Evolutionary conservation across 75 land plant species (phyloP).

Genomic region (Ceratopteris richardii): DNA sequence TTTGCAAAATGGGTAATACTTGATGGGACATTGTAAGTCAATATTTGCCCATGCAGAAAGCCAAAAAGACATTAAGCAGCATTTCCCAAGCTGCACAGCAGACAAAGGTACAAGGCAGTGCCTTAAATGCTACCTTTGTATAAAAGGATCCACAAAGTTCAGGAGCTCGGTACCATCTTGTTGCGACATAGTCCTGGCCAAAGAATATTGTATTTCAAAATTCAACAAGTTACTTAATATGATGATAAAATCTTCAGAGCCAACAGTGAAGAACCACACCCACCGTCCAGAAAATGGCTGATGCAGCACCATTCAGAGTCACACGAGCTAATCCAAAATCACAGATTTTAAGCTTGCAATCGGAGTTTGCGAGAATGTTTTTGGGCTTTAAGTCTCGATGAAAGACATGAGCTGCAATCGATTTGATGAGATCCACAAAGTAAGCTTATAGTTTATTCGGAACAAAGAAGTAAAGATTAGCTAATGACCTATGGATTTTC

Average conservation of each 20-base stretch:
- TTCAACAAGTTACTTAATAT: neutral
- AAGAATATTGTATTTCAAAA: neutral
- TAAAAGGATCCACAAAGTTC: constrained; percentile 41
- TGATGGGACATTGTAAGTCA: too few relatives aligned
- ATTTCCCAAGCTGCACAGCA: too few relatives aligned
- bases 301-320: constrained; percentile 31
- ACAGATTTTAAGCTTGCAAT: constrained; percentile 38
- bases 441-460: too few relatives aligned
- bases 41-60: too few relatives aligned
- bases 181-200: constrained; percentile 32
- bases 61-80: too few relatives aligned
- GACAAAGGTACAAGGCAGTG: too few relatives aligned
- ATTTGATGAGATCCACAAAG: neutral
- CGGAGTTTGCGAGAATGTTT: constrained; percentile 31
- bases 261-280: neutral
- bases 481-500: too few relatives aligned
- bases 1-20: too few relatives aligned
- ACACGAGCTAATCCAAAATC: constrained; percentile 41
- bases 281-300: constrained; percentile 43
- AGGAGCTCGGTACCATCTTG: constrained; percentile 44
- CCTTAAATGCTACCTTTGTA: constrained; percentile 18
- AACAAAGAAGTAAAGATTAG: too few relatives aligned
- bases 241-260: too few relatives aligned
- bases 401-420: constrained; percentile 28
- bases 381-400: constrained; percentile 37